phyloP scores from a whole-genome alignment of 2,329 filamentous ascomycete genomes.

The Aquanectria penicillioides region DNA sequence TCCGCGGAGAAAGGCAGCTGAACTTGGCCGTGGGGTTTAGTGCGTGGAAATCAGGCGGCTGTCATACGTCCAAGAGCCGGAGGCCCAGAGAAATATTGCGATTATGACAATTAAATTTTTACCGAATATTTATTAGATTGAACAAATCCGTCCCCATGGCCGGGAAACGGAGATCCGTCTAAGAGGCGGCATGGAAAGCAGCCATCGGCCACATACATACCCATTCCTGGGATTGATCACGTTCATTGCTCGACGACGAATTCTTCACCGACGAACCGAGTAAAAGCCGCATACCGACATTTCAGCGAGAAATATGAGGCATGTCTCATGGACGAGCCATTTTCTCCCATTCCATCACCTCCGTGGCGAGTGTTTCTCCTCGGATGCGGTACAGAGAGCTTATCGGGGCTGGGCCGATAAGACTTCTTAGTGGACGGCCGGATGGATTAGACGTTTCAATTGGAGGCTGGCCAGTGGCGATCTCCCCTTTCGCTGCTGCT shows the following conservation, averaged over 20 bases:
- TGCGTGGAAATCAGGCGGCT: conserved; percentile 23
- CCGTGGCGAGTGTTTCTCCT: conserved; percentile 17
- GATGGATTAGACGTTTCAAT: neutral
- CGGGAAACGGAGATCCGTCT: too few species aligned
- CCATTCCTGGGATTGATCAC: too few species aligned
- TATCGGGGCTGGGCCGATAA: conserved; percentile 12
- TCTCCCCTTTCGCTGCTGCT: too few species aligned
- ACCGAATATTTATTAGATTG: too few species aligned
- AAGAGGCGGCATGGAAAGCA: too few species aligned
- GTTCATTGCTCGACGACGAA: too few species aligned
- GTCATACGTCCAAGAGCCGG: conserved; percentile 38
- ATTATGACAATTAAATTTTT: conserved; percentile 20
- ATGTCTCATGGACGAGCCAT: neutral
- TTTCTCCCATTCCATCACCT: neutral
- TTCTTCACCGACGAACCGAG: neutral
- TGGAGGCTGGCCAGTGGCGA: neutral
- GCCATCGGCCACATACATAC: too few species aligned
- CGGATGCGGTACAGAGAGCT: conserved; percentile 9
- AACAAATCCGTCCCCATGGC: too few species aligned
- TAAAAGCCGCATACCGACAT: neutral
- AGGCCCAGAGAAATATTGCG: conserved; percentile 19
- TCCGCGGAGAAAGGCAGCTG: conserved; percentile 38
- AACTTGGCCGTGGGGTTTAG: conserved; percentile 18
- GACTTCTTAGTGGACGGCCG: neutral
- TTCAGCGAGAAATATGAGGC: neutral